A percentile compares a stretch with the other conserved stretches of the same genome.
Conservation (phyloP, 768 basidiomycete species). For the Leccinellum luteum region DNA sequence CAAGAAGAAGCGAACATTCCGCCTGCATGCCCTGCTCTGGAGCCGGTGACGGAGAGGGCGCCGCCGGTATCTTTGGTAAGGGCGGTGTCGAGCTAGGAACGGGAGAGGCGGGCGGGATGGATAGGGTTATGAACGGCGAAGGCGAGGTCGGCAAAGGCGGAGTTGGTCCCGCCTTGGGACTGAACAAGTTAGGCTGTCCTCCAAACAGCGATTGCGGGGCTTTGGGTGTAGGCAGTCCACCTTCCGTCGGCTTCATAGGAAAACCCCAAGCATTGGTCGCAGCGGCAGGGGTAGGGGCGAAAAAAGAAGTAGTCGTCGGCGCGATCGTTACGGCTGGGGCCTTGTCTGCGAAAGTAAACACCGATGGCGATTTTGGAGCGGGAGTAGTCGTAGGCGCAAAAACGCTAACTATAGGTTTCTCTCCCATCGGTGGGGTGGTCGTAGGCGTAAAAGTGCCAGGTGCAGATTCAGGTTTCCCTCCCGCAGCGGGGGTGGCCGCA, state of each 20-base stretch:
- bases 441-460: neutral
- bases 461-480: neutral
- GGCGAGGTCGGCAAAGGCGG: neutral
- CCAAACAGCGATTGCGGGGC: constrained; percentile 7
- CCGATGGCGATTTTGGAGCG: neutral
- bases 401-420: neutral
- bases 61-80: neutral
- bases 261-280: neutral
- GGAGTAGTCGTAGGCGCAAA: neutral
- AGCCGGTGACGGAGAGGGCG: constrained; percentile 16
- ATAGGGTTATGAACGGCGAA: neutral
- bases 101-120: neutral
- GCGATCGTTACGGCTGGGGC: constrained; percentile 1
- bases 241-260: constrained; percentile 7
- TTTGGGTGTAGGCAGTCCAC: neutral
- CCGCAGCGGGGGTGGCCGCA: neutral
- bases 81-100: constrained; percentile 5
- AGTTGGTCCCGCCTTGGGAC: neutral
- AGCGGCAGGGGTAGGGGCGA: constrained; percentile 11
- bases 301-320: constrained; percentile 4
- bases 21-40: constrained; percentile 65
- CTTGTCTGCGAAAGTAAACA: constrained; percentile 1
- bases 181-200: constrained; percentile 12
- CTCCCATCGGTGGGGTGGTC: neutral
- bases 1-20: constrained; percentile 54